Conservation (phyloP, 2,329 filamentous ascomycete genomes). For the Phaeosphaeriaceae sp. region DNA sequence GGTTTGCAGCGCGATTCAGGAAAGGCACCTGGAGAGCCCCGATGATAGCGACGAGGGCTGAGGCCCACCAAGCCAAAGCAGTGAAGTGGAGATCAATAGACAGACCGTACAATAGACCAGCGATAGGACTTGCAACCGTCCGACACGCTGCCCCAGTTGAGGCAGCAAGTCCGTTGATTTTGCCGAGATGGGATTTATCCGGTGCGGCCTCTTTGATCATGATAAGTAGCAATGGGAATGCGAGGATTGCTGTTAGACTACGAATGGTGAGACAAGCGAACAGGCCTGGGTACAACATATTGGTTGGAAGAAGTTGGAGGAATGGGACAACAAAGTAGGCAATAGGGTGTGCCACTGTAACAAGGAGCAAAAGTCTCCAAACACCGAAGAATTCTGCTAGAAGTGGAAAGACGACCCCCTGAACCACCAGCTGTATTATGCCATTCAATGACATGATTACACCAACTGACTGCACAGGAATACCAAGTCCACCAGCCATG, state of each 20-base stretch:
- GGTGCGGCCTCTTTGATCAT: constrained; percentile 75
- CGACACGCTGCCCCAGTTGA: constrained; percentile 73
- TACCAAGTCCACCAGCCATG: constrained; percentile 67
- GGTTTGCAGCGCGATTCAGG: constrained; percentile 56
- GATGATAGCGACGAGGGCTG: constrained; percentile 60
- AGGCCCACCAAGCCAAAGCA: constrained; percentile 69
- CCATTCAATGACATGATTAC: constrained; percentile 73
- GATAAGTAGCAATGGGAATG: constrained; percentile 72
- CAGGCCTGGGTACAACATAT: constrained; percentile 65
- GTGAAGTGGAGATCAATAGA: constrained; percentile 64
- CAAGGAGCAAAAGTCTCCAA: constrained; percentile 69
- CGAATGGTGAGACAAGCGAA: constrained; percentile 70
- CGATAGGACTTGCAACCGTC: constrained; percentile 72
- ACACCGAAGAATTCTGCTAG: constrained; percentile 69
- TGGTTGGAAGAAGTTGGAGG: constrained; percentile 63
- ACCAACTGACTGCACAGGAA: constrained; percentile 70
- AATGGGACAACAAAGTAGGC: constrained; percentile 74
- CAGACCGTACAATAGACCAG: constrained; percentile 69
- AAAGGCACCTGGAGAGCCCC: constrained; percentile 64
- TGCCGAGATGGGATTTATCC: constrained; percentile 66
- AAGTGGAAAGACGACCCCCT: constrained; percentile 72
- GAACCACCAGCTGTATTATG: constrained; percentile 73
- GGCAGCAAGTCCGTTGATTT: constrained; percentile 75
- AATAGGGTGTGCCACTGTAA: constrained; percentile 69
- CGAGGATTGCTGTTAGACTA: constrained; percentile 71